Conservation (phyloP, 75 land plant species). For the Gnetum montanum region DNA sequence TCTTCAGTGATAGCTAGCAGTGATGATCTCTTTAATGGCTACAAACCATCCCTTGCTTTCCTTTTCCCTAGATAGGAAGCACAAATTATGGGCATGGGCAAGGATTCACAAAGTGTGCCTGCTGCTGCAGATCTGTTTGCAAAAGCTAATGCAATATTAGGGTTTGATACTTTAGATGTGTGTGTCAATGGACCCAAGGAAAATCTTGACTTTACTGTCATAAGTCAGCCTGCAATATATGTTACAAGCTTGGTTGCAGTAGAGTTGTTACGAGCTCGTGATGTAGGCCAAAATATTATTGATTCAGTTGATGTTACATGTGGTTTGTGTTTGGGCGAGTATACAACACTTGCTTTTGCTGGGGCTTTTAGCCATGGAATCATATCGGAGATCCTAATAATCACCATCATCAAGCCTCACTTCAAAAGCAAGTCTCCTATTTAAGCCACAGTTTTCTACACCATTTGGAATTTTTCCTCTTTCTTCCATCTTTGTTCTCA, state of each 20-base stretch:
- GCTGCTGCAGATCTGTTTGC: slow-evolving; percentile 80
- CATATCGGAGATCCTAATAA: too few species aligned
- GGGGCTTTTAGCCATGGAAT: slow-evolving; percentile 98
- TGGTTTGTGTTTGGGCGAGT: slow-evolving; percentile 95
- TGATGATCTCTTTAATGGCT: too few species aligned
- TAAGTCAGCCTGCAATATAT: slow-evolving; percentile 99
- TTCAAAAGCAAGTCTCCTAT: too few species aligned
- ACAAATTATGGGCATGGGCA: slow-evolving; percentile 98
- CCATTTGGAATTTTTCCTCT: too few species aligned
- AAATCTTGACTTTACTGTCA: slow-evolving; percentile 87
- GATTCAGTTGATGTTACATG: slow-evolving; percentile 96
- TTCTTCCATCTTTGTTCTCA: too few species aligned
- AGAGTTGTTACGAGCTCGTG: slow-evolving; percentile 81
- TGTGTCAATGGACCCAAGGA: slow-evolving; percentile 95
- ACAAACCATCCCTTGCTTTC: too few species aligned
- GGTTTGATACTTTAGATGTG: slow-evolving; percentile 81
- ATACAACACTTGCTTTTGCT: slow-evolving; percentile 98
- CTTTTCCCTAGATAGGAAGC: slow-evolving; percentile 99
- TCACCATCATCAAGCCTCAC: too few species aligned
- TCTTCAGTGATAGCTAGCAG: too few species aligned
- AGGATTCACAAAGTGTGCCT: slow-evolving; percentile 59
- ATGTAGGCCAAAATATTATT: slow-evolving; percentile 86
- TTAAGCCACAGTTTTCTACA: too few species aligned
- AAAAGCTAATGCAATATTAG: slow-evolving; percentile 86
- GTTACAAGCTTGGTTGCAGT: slow-evolving; percentile 97